Conservation (phyloP, 1,284 basidiomycete species). For the Ceratobasidium sp. region DNA sequence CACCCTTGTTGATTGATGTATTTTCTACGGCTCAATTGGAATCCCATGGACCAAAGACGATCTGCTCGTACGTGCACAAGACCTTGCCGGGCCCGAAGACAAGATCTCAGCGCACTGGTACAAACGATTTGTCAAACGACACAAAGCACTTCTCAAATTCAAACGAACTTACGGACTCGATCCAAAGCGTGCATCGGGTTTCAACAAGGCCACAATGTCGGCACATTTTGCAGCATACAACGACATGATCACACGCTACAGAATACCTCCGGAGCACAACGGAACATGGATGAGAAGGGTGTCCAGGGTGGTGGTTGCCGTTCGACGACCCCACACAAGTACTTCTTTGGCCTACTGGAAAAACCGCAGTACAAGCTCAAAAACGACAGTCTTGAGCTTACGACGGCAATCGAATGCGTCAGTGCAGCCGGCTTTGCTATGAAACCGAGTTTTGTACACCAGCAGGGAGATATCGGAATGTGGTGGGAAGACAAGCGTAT, state of each 20-base stretch:
- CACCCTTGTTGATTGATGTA: slow-evolving; percentile 21
- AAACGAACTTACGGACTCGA: not conserved
- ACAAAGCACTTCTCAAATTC: not conserved
- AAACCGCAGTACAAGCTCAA: slow-evolving; percentile 48
- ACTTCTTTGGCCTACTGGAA: slow-evolving; percentile 47
- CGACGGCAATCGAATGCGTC: slow-evolving; percentile 9
- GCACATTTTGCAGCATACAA: not conserved
- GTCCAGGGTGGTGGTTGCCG: slow-evolving; percentile 53
- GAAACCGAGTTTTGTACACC: slow-evolving; percentile 7
- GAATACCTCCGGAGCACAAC: slow-evolving; percentile 51
- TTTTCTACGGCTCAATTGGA: slow-evolving; percentile 6
- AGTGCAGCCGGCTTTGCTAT: slow-evolving; percentile 2
- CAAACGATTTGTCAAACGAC: not conserved
- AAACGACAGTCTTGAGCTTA: slow-evolving; percentile 19
- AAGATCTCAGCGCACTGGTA: slow-evolving; percentile 9
- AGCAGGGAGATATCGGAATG: not conserved
- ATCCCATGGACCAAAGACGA: slow-evolving; percentile 24
- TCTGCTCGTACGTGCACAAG: not conserved
- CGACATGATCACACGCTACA: slow-evolving; percentile 40
- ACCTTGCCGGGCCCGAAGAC: not conserved
- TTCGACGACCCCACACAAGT: slow-evolving; percentile 48
- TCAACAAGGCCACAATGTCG: not conserved
- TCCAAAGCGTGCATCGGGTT: slow-evolving; percentile 5
- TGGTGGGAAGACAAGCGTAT: slow-evolving; percentile 12
- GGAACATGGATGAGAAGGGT: slow-evolving; percentile 55